Conservation (phyloP, 2,329 filamentous ascomycete species). For the Apiospora koreana region DNA sequence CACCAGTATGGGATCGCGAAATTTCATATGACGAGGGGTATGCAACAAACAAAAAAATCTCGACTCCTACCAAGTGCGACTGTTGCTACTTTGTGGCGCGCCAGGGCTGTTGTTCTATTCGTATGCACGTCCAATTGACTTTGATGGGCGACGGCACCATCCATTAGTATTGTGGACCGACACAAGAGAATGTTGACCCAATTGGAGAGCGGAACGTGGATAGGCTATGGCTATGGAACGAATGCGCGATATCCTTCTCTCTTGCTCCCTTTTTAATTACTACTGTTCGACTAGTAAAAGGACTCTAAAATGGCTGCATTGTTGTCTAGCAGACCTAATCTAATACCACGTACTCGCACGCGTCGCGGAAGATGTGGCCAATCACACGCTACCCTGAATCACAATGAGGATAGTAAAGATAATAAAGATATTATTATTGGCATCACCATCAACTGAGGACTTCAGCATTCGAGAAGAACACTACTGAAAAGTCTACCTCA, state of each 20-base stretch:
- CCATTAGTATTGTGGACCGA: conserved; percentile 5
- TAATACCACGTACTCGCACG: background rate
- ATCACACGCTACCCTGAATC: background rate
- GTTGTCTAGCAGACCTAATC: background rate
- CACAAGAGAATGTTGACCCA: conserved; percentile 8
- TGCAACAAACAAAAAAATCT: background rate
- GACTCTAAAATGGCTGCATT: background rate
- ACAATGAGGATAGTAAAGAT: background rate
- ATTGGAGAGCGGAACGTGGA: conserved; percentile 18
- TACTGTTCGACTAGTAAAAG: background rate
- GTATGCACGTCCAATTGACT: conserved; percentile 2
- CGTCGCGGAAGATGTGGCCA: background rate
- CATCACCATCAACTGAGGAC: background rate
- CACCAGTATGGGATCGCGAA: background rate
- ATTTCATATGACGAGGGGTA: background rate
- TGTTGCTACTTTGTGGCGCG: background rate
- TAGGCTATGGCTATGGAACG: conserved; percentile 5
- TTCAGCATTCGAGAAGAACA: background rate
- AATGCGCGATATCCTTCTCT: conserved; percentile 14
- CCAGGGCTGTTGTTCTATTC: background rate
- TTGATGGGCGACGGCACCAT: background rate
- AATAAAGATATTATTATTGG: background rate
- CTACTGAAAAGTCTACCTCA: background rate
- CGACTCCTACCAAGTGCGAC: conserved; percentile 3
- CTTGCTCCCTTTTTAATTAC: background rate